These are phyloP conservation scores for Magnaporthiopsis rhizophila DNA, from an alignment of 2,329 filamentous ascomycete genomes.

Conservation along the genomic window DNA sequence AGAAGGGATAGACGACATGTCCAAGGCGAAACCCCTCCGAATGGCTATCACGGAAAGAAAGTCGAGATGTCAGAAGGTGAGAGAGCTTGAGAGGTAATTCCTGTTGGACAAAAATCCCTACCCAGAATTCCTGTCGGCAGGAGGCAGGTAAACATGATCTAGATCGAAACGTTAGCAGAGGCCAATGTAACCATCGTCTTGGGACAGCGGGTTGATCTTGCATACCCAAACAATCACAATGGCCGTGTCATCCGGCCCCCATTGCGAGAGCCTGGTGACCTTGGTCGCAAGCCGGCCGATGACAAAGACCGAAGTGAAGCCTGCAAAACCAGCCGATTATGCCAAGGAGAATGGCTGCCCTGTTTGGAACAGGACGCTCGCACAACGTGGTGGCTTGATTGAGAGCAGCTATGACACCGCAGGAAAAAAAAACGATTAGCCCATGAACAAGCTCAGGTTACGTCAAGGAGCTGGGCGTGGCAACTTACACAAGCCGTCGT, in stretches of 20 bases:
- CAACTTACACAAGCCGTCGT: not conserved
- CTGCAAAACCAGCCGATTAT: not conserved
- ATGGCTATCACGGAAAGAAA: not conserved
- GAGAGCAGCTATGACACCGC: not conserved
- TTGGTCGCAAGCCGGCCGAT: not conserved
- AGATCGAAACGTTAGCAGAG: not conserved
- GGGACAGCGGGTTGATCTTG: not conserved
- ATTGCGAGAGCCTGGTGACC: not conserved
- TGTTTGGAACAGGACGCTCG: not conserved
- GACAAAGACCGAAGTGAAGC: not conserved
- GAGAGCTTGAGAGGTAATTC: too few species aligned
- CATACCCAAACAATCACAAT: slow-evolving; percentile 2
- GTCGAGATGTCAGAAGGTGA: not conserved
- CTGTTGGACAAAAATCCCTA: not conserved
- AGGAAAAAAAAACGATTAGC: not conserved
- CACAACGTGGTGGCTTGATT: not conserved
- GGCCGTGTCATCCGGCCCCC: not conserved
- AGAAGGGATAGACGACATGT: slow-evolving; percentile 6
- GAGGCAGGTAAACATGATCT: not conserved
- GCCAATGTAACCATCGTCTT: not conserved
- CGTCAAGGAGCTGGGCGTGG: too few species aligned
- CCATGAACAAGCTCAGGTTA: not conserved
- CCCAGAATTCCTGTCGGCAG: slow-evolving; percentile 2
- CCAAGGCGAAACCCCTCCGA: not conserved
- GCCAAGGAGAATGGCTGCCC: not conserved